Base-by-base conservation (phyloP, 768 basidiomycete species). In the Erythrobasidium yunnanense region DNA sequence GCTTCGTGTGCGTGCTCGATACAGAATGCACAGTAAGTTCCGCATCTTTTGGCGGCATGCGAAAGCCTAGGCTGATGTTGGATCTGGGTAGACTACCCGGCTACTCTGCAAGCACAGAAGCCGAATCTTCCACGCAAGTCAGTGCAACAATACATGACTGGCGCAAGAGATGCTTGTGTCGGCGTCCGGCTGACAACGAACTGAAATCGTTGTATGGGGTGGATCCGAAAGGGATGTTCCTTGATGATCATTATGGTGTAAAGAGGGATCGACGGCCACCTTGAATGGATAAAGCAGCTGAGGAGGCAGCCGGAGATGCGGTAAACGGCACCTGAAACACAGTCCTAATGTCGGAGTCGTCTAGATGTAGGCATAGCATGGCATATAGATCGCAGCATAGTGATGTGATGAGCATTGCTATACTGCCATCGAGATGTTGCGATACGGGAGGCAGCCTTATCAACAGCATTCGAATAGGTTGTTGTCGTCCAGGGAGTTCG, bases 121-220 rank as follows among this genome's bases (percentile, higher is more conserved):
- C n/a, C 34, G 42, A 23, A 15, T 27, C 42, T 13, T 22, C 33
- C 17, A 42, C 34, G 20, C 42, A 32, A n/a, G 30, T 38, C 57
- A 42, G 57, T 8, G 47, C 25, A n/a, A 11, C 20, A 27, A 60
- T 45, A 4, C 57, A 46, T 22, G 35, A 23, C 35, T 60, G 57
- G 57, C 33, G 33, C 18, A 20, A 38, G 30, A 45, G 20, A 2
- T 60, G 57, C 23, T 45, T 60, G 11, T 60, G 57, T 27, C 57
- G 47, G n/a, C 57, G 57, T 22, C 57, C 57, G 17, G 45, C 33
- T 8, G 45, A 34, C 22, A n/a, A 34, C 8, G 57, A 60, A 32
- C 57, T 60, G 34, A 27, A 60, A 47, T 34, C 57, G 13, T 27
- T 60, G 7, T 60, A 60, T 25, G 57, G 57, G 18, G 30, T 27